phyloP scores from a whole-genome alignment of 129 eudicot genomes.

The Flaveria bidentis region DNA sequence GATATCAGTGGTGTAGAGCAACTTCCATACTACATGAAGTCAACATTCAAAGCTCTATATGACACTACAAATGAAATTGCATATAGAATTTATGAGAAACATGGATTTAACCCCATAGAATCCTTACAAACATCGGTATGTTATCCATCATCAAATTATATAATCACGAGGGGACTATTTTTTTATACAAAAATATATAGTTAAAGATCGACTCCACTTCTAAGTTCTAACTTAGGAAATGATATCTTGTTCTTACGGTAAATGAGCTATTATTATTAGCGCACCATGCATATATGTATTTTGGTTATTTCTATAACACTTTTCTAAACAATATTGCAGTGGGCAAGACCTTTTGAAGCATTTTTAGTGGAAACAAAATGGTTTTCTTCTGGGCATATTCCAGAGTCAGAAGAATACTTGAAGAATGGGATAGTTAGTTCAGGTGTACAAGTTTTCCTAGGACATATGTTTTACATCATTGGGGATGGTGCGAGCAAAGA shows the following conservation, averaged over 20 bases:
- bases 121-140: constrained; percentile 44
- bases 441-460: constrained; percentile 42
- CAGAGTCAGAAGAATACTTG: constrained; percentile 47
- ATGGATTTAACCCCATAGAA: constrained; percentile 51
- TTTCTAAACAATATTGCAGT: constrained; percentile 23
- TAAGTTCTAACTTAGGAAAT: background rate
- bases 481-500: constrained; percentile 31
- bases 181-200: background rate
- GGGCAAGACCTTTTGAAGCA: constrained; percentile 50
- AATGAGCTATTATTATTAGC: background rate
- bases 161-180: too few species aligned
- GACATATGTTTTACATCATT: constrained; percentile 47
- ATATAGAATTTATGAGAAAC: constrained; percentile 13
- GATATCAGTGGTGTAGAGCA: constrained; percentile 32
- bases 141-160: background rate
- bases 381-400: constrained; percentile 41
- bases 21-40: constrained; percentile 58
- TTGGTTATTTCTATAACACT: background rate
- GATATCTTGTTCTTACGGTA: too few species aligned
- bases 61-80: constrained; percentile 45
- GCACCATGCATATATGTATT: background rate
- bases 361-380: constrained; percentile 57
- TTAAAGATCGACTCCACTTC: background rate
- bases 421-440: constrained; percentile 48
- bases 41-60: constrained; percentile 41